Conservation (phyloP, 2,329 filamentous ascomycete genomes). For the Claviceps humidiphila region DNA sequence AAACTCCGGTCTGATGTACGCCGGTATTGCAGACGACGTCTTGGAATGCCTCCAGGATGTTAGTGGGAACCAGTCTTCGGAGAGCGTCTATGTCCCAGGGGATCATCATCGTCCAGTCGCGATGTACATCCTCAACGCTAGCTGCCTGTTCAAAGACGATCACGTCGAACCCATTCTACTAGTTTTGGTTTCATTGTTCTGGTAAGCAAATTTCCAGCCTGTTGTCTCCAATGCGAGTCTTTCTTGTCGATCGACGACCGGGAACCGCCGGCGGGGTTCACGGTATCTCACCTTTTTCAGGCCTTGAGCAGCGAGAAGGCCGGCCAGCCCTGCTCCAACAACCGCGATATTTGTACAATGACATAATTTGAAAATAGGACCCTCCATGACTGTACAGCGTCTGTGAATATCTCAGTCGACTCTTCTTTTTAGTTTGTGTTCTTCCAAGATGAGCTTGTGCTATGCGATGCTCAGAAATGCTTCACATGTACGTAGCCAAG, state of each 20-base stretch:
- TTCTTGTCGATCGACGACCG: neutral
- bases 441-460: neutral
- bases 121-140: constrained; percentile 15
- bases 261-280: neutral
- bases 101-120: constrained; percentile 27
- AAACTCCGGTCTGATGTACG: constrained; percentile 12
- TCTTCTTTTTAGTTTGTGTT: neutral
- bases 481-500: neutral
- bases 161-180: constrained; percentile 20
- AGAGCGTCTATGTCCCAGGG: constrained; percentile 27
- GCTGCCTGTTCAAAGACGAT: constrained; percentile 19
- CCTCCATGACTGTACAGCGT: too few species aligned
- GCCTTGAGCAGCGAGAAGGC: constrained; percentile 23
- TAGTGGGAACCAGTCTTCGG: constrained; percentile 19
- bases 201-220: neutral
- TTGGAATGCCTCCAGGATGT: constrained; percentile 16
- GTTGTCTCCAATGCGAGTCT: neutral
- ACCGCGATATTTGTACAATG: constrained; percentile 16
- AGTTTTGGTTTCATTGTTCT: neutral
- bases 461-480: neutral
- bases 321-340: constrained; percentile 25
- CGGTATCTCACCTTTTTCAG: constrained; percentile 18
- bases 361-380: too few species aligned
- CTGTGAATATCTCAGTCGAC: too few species aligned
- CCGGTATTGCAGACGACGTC: constrained; percentile 22